Percentiles rank a stretch among this genome's conserved stretches.
These are phyloP conservation scores for Mucor sp. DNA, from an alignment of 371 early-diverging fungal genomes.

Conservation along the genomic window DNA sequence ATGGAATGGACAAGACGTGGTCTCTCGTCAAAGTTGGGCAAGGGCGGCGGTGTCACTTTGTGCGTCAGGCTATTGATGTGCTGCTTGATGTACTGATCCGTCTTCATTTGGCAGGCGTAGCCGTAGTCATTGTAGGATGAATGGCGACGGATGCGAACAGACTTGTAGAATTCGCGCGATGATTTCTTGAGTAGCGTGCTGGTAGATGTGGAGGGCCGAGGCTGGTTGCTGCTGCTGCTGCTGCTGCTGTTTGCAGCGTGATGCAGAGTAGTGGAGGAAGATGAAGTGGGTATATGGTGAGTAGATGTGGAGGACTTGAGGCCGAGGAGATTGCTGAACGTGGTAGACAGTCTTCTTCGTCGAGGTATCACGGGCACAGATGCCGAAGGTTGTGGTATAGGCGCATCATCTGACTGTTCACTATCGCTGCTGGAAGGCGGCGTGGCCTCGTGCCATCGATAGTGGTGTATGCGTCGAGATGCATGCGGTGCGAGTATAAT, in stretches of 20 bases:
- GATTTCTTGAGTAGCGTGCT: constrained; percentile 5
- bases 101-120: constrained; percentile 43
- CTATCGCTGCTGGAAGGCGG: neutral
- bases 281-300: neutral
- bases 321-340: constrained; percentile 17
- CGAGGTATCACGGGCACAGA: constrained; percentile 2
- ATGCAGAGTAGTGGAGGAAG: neutral
- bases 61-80: neutral
- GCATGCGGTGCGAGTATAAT: constrained; percentile 42
- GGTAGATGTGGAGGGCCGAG: neutral
- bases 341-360: constrained; percentile 12
- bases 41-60: neutral
- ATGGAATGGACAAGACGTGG: constrained; percentile 35
- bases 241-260: neutral
- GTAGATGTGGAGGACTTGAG: neutral
- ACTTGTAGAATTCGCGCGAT: constrained; percentile 17
- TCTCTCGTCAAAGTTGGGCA: constrained; percentile 25
- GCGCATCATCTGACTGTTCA: neutral
- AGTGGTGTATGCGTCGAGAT: constrained; percentile 40
- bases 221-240: neutral
- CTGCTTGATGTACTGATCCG: constrained; percentile 42
- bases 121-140: constrained; percentile 52
- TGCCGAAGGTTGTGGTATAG: neutral
- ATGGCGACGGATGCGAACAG: constrained; percentile 29
- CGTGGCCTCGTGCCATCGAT: constrained; percentile 26